These are phyloP conservation scores for Kodamaea ohmeri DNA, from an alignment of 1,139 yeast genomes.

Conservation along the genomic window DNA sequence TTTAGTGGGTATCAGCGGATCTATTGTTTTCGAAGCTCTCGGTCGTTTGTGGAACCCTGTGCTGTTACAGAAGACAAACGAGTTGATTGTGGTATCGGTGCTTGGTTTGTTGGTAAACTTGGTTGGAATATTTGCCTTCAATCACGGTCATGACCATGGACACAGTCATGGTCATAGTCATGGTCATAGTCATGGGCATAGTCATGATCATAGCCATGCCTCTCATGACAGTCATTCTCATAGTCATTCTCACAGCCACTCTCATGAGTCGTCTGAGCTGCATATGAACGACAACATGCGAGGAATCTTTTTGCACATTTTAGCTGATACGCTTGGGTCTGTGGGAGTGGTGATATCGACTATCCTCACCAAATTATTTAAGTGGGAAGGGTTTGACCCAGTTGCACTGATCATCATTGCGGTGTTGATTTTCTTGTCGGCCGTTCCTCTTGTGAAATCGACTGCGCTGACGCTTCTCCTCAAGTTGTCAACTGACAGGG, in stretches of 20 bases:
- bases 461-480: slow-evolving; percentile 75
- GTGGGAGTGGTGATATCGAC: slow-evolving; percentile 95
- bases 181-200: slow-evolving; percentile 21
- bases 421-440: slow-evolving; percentile 70
- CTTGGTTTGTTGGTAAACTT: slow-evolving; percentile 84
- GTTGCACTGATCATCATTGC: slow-evolving; percentile 89
- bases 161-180: slow-evolving; percentile 38
- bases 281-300: slow-evolving; percentile 82
- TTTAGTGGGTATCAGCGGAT: slow-evolving; percentile 81
- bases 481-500: slow-evolving; percentile 53
- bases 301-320: slow-evolving; percentile 87
- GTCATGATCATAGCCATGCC: slow-evolving; percentile 12
- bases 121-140: slow-evolving; percentile 91
- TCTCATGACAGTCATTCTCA: slow-evolving; percentile 24
- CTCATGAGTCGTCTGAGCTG: slow-evolving; percentile 16
- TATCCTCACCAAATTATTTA: slow-evolving; percentile 53
- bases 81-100: slow-evolving; percentile 76
- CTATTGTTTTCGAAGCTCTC: slow-evolving; percentile 82
- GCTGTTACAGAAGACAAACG: slow-evolving; percentile 74
- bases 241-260: not conserved
- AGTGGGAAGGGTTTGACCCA: slow-evolving; percentile 79
- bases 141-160: slow-evolving; percentile 60
- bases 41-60: slow-evolving; percentile 81
- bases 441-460: slow-evolving; percentile 78
- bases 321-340: slow-evolving; percentile 95